Evolutionary conservation across 2,329 filamentous ascomycete genomes (phyloP).

Genomic region (Monosporascus sp.): DNA sequence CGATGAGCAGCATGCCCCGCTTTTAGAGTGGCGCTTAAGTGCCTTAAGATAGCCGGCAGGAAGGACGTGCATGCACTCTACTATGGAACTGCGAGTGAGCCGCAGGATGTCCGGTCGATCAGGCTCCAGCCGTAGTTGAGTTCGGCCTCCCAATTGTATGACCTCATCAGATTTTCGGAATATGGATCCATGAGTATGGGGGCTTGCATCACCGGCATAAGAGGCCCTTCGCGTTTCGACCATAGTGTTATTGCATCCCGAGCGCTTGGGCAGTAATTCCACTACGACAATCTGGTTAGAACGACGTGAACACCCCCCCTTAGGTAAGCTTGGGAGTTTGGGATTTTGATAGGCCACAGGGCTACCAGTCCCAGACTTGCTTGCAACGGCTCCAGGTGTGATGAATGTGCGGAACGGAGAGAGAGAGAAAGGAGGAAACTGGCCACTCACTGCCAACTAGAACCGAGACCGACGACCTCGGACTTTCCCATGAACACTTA

Average conservation of each 20-base stretch:
- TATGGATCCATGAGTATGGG: conserved; percentile 55
- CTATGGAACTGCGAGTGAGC: conserved; percentile 59
- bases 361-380: too few relatives aligned
- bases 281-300: not conserved
- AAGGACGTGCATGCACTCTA: conserved; percentile 57
- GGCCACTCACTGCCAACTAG: conserved; percentile 44
- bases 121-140: conserved; percentile 57
- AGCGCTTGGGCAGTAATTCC: conserved; percentile 53
- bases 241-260: conserved; percentile 51
- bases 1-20: conserved; percentile 54
- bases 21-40: conserved; percentile 48
- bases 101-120: conserved; percentile 54
- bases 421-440: too few relatives aligned
- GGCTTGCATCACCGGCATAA: conserved; percentile 51
- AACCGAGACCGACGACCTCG: conserved; percentile 55
- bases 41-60: conserved; percentile 54
- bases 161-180: conserved; percentile 55
- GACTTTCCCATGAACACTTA: conserved; percentile 58
- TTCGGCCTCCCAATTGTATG: conserved; percentile 62
- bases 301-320: too few relatives aligned
- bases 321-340: too few relatives aligned
- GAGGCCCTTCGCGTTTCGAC: conserved; percentile 41
- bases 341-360: too few relatives aligned
- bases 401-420: too few relatives aligned
- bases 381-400: too few relatives aligned